These are phyloP conservation scores for Colletotrichum tropicale DNA, from an alignment of 2,329 filamentous ascomycete genomes.

Conservation along the genomic window DNA sequence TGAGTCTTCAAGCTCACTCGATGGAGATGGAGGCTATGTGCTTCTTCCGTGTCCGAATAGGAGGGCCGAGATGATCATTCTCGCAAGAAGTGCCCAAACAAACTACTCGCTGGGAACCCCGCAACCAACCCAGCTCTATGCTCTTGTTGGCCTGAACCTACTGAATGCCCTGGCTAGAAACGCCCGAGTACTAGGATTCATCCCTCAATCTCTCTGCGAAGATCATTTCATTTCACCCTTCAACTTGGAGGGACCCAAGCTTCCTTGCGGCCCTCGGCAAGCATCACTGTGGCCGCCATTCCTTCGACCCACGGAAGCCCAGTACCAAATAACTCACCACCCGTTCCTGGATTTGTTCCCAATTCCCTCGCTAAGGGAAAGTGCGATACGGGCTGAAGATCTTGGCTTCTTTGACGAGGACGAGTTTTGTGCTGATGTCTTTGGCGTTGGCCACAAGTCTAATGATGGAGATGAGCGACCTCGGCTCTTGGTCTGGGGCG, in stretches of 20 bases:
- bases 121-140: background rate
- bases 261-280: background rate
- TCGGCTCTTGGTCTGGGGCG: conserved; percentile 52
- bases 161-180: conserved; percentile 17
- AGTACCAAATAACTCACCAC: conserved; percentile 29
- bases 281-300: background rate
- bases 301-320: conserved; percentile 31
- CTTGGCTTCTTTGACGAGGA: conserved; percentile 5
- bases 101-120: conserved; percentile 4
- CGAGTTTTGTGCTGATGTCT: conserved; percentile 2
- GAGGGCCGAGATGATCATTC: background rate
- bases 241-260: conserved; percentile 10
- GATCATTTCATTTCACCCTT: conserved; percentile 19
- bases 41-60: background rate
- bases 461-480: conserved; percentile 19
- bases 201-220: conserved; percentile 4
- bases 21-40: background rate
- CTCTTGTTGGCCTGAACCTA: conserved; percentile 19
- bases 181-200: conserved; percentile 8
- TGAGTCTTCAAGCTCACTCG: background rate
- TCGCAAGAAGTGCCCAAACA: background rate
- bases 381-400: conserved; percentile 21
- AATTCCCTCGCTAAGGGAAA: conserved; percentile 30
- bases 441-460: background rate
- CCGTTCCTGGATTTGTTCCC: conserved; percentile 36